Conservation (phyloP, 345 rosid species). For the Orychophragmus violaceus region DNA sequence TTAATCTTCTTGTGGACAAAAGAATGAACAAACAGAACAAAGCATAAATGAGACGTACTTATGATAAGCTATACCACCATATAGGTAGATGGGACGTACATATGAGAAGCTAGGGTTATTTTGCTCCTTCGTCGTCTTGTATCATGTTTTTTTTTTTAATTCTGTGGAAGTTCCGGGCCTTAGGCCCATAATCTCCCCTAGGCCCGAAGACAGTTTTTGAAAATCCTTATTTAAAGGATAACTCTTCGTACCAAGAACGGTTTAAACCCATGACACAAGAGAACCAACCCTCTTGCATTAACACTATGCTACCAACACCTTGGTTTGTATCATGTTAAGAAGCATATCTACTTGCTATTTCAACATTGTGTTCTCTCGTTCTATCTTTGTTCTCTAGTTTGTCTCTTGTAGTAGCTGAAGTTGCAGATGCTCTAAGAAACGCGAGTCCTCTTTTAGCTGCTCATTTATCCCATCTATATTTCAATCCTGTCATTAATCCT, state of each 20-base stretch:
- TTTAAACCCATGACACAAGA: no score
- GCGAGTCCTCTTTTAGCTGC: conserved; percentile 82
- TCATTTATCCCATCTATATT: conserved; percentile 86
- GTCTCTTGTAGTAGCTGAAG: conserved; percentile 73
- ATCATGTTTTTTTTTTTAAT: no score
- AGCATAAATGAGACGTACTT: no score
- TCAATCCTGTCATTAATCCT: conserved; percentile 52
- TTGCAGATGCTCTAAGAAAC: conserved; percentile 77
- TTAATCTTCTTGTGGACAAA: conserved; percentile 30
- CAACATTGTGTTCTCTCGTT: conserved; percentile 73
- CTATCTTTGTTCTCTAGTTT: conserved; percentile 66
- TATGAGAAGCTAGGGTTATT: conserved; percentile 38
- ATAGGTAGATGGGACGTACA: neutral
- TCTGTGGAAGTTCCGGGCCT: no score
- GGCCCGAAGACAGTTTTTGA: no score
- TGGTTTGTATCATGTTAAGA: conserved; percentile 66
- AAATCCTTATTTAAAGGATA: no score
- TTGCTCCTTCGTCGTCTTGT: conserved; percentile 50
- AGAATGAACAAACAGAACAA: conserved; percentile 32
- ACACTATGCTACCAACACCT: no score
- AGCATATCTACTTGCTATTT: conserved; percentile 78
- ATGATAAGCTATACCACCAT: no score
- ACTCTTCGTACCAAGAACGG: no score
- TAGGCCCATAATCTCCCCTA: no score
- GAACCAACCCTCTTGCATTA: no score